Evolutionary conservation across 148 eudicot genomes (phyloP), one percentile per base, ranked within the genome.

Genomic region (Euryodendron excelsum): DNA sequence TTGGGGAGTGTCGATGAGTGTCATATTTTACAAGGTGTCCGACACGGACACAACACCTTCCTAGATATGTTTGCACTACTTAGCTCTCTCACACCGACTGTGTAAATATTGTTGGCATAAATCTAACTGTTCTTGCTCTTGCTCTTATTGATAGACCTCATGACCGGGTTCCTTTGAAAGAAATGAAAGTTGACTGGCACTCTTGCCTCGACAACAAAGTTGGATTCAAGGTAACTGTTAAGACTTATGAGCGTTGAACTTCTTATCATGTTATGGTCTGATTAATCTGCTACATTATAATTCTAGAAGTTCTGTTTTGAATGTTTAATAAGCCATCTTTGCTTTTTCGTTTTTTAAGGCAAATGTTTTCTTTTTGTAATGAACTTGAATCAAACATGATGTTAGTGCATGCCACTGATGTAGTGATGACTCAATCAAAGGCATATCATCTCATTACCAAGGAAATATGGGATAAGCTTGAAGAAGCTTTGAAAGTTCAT

Each of bases 181-280:
- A 86, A n/a, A 89, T 89, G 92, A 89, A 89, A 74, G 73, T 83
- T 77, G 90, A 89, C 73, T 89, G 90, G 90, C 89, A 87, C 74
- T 83, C 90, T 76, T 89, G 92, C 85, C 90, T 89, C 23, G 82
- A 87, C 73, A 89, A 74, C 81, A 80, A 82, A 80, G 90, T 87
- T 68, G 92, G 92, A 74, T 89, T 89, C 82, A 89, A 89, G 87
- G 92, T 87, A 50, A 79, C 68, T 20, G 17, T 34, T n/a, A 30
- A 34, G 20, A 74, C 33, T 17, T 50, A 18, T 73, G 58, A 55
- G 20, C 25, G 39, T 9, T 39, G 50, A 67, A 13, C 14, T 44
- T 47, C 44, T 67, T 18, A 21, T 52, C 25, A 14, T 37, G 14
- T 50, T 31, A 20, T 72, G 20, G 50, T 55, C 31, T 76, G 45